These are phyloP conservation scores for Orbilia ellipsospora DNA, from an alignment of 2,329 filamentous ascomycete genomes.

Conservation along the genomic window DNA sequence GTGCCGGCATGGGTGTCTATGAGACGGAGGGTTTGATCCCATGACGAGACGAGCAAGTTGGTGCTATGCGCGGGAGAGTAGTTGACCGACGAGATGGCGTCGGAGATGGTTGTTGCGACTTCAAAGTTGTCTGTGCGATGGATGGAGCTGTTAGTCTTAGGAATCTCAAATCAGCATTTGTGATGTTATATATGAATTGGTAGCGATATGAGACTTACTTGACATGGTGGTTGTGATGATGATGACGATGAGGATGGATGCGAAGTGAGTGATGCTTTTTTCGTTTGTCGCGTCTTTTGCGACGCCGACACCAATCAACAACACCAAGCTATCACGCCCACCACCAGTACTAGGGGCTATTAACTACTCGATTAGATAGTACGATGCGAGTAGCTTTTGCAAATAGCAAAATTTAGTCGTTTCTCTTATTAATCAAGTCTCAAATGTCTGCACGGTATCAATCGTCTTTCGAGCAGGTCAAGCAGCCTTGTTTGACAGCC, in stretches of 20 bases:
- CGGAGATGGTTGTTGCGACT: slow-evolving; percentile 81
- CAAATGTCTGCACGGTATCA: too few relatives aligned
- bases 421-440: too few relatives aligned
- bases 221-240: slow-evolving; percentile 30
- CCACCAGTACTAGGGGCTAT: too few relatives aligned
- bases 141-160: slow-evolving; percentile 35
- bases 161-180: slow-evolving; percentile 43
- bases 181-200: neutral
- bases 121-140: slow-evolving; percentile 71
- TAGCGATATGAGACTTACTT: slow-evolving; percentile 30
- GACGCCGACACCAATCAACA: too few relatives aligned
- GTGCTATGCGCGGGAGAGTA: slow-evolving; percentile 82
- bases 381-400: too few relatives aligned
- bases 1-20: slow-evolving; percentile 77
- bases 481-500: too few relatives aligned
- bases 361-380: too few relatives aligned
- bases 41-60: slow-evolving; percentile 88
- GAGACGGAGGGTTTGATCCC: slow-evolving; percentile 91
- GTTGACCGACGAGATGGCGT: slow-evolving; percentile 85
- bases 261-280: neutral
- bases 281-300: neutral
- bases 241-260: neutral
- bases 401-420: too few relatives aligned
- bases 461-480: too few relatives aligned
- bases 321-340: too few relatives aligned